Evolutionary conservation across 768 basidiomycete genomes (phyloP).

Genomic region (Tulasnella sp.): DNA sequence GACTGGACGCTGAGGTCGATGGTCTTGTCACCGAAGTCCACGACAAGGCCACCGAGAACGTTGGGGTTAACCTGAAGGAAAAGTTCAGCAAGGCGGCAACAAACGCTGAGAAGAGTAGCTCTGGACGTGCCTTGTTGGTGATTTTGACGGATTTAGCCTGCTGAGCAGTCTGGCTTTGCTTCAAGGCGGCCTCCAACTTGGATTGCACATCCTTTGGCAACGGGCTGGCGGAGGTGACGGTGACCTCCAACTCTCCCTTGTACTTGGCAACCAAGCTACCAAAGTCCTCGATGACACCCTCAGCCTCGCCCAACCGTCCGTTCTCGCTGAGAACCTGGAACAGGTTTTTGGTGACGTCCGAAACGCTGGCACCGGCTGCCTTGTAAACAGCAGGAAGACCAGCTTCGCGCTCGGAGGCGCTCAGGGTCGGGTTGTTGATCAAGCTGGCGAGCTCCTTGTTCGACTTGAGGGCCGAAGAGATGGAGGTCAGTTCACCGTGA

Average conservation of each 20-base stretch:
- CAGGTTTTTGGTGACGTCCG: constrained; percentile 82
- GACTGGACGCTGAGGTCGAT: constrained; percentile 92
- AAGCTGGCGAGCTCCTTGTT: constrained; percentile 56
- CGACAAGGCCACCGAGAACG: constrained; percentile 83
- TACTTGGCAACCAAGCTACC: constrained; percentile 78
- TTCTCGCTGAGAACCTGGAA: constrained; percentile 85
- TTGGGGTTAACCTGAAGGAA: constrained; percentile 68
- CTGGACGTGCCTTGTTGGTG: constrained; percentile 65
- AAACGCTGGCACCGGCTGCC: constrained; percentile 45
- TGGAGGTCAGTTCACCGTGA: constrained; percentile 64
- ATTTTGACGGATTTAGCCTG: constrained; percentile 82
- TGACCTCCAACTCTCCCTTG: constrained; percentile 86
- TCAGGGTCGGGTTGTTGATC: constrained; percentile 85
- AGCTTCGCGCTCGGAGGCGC: constrained; percentile 56
- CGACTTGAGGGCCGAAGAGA: constrained; percentile 57
- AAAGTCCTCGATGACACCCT: constrained; percentile 84
- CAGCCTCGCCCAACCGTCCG: constrained; percentile 74
- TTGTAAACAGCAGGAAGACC: constrained; percentile 59
- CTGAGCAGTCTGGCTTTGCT: constrained; percentile 74
- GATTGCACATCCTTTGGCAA: constrained; percentile 64
- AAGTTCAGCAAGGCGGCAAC: background rate
- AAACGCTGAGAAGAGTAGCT: background rate
- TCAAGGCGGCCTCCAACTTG: constrained; percentile 75
- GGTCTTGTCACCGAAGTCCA: constrained; percentile 98
- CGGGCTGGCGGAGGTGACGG: constrained; percentile 78